Evolutionary conservation across 441 rosid species (phyloP).

Genomic region (Raphanus hybrid): DNA sequence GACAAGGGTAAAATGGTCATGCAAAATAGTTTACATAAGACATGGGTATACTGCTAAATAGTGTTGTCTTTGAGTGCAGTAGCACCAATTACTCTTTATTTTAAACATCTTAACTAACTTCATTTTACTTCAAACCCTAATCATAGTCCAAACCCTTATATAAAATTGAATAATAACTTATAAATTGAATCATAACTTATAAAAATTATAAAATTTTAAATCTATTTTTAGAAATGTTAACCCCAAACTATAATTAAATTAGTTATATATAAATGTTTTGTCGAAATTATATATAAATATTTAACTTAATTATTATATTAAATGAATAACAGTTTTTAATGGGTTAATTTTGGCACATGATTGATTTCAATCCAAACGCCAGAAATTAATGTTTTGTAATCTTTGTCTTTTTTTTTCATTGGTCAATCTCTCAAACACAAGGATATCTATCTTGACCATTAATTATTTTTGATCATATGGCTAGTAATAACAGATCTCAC

Average conservation of each 20-base stretch:
- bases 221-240: neutral
- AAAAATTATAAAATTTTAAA: neutral
- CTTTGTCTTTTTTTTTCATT: neutral
- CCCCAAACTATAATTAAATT: neutral
- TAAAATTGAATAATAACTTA: no score
- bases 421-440: neutral
- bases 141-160: no score
- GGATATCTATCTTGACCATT: neutral
- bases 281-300: no score
- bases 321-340: neutral
- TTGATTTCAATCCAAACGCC: neutral
- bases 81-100: no score
- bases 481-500: neutral
- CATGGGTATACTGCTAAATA: no score
- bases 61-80: no score
- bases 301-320: neutral
- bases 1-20: no score
- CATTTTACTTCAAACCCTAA: no score
- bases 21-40: no score
- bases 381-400: neutral
- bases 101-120: neutral
- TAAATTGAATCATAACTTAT: neutral
- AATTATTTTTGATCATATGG: neutral
- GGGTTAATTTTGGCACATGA: neutral
- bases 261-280: neutral